These are phyloP conservation scores for Myochromella boudieri DNA, from an alignment of 768 basidiomycete species.

Conservation along the genomic window DNA sequence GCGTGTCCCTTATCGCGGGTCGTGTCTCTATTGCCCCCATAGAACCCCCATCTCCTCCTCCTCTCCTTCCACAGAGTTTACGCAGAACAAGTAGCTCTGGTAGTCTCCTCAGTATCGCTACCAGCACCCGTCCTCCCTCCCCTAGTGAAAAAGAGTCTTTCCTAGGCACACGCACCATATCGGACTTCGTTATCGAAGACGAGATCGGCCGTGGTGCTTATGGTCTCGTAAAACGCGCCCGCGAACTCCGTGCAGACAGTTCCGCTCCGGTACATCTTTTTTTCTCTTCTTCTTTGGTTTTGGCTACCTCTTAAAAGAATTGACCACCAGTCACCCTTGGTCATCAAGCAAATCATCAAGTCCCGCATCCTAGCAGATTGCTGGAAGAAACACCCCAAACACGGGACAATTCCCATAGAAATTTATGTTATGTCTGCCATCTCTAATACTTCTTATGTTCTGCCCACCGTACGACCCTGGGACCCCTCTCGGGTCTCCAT, in stretches of 20 bases:
- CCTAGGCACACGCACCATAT: constrained; percentile 71
- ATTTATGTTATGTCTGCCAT: constrained; percentile 93
- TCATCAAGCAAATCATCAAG: constrained; percentile 99
- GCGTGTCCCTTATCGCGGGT: constrained; percentile 82
- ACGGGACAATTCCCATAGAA: constrained; percentile 98
- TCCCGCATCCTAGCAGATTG: constrained; percentile 98
- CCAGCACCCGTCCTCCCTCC: constrained; percentile 64
- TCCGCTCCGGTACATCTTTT: constrained; percentile 72
- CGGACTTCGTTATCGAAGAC: constrained; percentile 80
- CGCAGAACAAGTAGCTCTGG: constrained; percentile 63
- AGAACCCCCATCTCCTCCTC: constrained; percentile 69
- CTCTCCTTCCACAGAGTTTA: constrained; percentile 59
- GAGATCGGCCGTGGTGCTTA: constrained; percentile 96
- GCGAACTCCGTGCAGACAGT: constrained; percentile 74
- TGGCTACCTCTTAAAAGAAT: constrained; percentile 20
- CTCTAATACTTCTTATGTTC: constrained; percentile 75
- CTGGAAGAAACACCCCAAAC: constrained; percentile 95
- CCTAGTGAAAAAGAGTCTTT: constrained; percentile 50
- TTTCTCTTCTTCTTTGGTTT: constrained; percentile 8
- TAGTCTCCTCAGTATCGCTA: constrained; percentile 59
- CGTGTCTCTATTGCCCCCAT: constrained; percentile 76
- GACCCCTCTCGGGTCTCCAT: constrained; percentile 59
- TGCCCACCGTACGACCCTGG: constrained; percentile 83
- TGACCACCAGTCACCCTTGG: constrained; percentile 72
- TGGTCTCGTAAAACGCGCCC: constrained; percentile 88